Evolutionary conservation across 305 asterid genomes (phyloP).

Genomic region (Solanum chacoense): DNA sequence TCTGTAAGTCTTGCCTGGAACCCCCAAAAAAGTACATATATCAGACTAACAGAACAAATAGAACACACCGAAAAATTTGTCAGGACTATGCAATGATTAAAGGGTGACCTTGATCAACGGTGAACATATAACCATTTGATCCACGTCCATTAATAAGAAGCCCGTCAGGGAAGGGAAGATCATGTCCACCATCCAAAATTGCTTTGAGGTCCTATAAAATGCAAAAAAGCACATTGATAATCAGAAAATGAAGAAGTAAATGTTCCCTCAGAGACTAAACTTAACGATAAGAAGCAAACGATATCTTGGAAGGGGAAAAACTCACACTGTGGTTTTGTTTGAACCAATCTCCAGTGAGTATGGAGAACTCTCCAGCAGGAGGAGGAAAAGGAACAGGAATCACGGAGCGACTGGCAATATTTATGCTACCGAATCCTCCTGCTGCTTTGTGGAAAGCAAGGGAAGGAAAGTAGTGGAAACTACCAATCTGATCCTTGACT

Average conservation of each 20-base stretch:
- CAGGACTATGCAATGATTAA: not conserved
- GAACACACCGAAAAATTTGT: not conserved
- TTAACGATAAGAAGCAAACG: not conserved
- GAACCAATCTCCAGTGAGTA: constrained; percentile 74
- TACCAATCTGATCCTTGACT: constrained; percentile 89
- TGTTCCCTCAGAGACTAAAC: not conserved
- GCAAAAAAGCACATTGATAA: not conserved
- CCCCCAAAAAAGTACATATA: not conserved
- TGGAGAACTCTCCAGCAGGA: constrained; percentile 53
- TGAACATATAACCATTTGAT: constrained; percentile 20
- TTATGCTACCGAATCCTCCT: constrained; percentile 74
- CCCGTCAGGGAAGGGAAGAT: constrained; percentile 32
- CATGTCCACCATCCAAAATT: constrained; percentile 23
- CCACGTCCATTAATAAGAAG: constrained; percentile 27
- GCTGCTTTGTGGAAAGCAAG: constrained; percentile 84
- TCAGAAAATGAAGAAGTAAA: not conserved
- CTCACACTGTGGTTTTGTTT: constrained; percentile 70
- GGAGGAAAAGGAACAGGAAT: constrained; percentile 69
- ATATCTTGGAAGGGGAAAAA: not conserved
- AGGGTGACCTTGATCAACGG: constrained; percentile 19
- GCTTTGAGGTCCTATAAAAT: constrained; percentile 22
- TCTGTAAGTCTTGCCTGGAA: constrained; percentile 33
- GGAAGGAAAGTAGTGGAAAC: constrained; percentile 78
- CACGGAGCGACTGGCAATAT: constrained; percentile 51
- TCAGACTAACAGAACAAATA: not conserved